Evolutionary conservation across 305 asterid species (phyloP).

Genomic region (Fraxinus xanthoxyloides): DNA sequence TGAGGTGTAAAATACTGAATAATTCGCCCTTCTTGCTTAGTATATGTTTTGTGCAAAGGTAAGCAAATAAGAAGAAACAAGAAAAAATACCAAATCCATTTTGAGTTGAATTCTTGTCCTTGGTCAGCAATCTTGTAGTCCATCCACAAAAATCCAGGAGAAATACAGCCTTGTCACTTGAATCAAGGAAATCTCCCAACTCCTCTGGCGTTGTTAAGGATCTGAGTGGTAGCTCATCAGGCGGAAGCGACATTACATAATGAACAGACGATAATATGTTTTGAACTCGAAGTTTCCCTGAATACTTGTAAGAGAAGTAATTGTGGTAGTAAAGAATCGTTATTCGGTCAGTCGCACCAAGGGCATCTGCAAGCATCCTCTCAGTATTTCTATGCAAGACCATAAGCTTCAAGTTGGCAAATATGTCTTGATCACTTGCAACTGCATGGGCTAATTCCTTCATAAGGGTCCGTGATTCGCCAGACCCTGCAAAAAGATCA

Average conservation of each 20-base stretch:
- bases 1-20: background rate
- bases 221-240: constrained; percentile 62
- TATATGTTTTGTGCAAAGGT: background rate
- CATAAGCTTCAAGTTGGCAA: constrained; percentile 68
- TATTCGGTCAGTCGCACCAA: constrained; percentile 67
- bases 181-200: constrained; percentile 58
- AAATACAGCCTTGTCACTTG: constrained; percentile 85
- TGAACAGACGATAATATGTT: constrained; percentile 68
- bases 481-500: constrained; percentile 67
- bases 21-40: background rate
- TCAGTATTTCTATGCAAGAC: constrained; percentile 64
- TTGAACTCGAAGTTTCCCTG: constrained; percentile 72
- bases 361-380: constrained; percentile 72
- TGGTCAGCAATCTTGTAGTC: constrained; percentile 62
- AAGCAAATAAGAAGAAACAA: background rate
- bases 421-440: constrained; percentile 44
- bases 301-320: constrained; percentile 58
- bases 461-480: constrained; percentile 83
- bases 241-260: constrained; percentile 53
- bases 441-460: constrained; percentile 63
- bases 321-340: constrained; percentile 61
- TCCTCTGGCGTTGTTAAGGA: constrained; percentile 54
- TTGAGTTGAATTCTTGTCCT: constrained; percentile 34
- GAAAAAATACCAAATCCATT: constrained; percentile 39
- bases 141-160: constrained; percentile 90